phyloP scores from a whole-genome alignment of 345 rosid genomes.

The Eucalyptus pauciflora region DNA sequence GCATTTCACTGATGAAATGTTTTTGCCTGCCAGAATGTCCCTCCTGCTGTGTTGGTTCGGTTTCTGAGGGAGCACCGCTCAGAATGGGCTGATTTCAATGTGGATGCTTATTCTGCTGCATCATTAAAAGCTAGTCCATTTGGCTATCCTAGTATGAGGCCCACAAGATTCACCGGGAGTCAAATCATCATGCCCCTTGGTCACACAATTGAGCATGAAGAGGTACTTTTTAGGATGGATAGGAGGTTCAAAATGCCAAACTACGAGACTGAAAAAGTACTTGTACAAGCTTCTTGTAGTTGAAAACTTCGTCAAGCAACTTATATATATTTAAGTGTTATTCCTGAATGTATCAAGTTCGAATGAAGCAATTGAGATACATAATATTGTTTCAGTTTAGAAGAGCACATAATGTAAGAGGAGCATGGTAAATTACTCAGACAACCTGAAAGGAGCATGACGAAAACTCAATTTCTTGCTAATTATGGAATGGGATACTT shows the following conservation, averaged over 20 bases:
- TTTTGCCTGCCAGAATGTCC: constrained; percentile 57
- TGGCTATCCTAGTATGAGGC: constrained; percentile 89
- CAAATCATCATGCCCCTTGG: constrained; percentile 97
- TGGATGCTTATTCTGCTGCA: constrained; percentile 93
- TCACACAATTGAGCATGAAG: constrained; percentile 95
- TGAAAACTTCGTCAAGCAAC: not conserved
- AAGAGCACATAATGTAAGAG: not conserved
- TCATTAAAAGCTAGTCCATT: constrained; percentile 69
- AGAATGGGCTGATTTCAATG: constrained; percentile 97
- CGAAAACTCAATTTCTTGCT: not conserved
- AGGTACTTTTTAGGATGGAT: constrained; percentile 26
- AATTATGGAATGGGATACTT: not conserved
- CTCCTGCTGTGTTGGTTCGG: constrained; percentile 89
- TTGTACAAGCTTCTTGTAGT: not conserved
- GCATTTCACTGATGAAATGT: not conserved
- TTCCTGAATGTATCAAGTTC: not conserved
- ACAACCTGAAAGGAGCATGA: not conserved
- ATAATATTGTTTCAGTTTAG: not conserved
- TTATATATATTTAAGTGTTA: not conserved
- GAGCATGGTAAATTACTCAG: not conserved
- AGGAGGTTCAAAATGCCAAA: not conserved
- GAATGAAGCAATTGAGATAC: not conserved
- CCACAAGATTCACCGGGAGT: constrained; percentile 91
- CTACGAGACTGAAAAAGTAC: not conserved
- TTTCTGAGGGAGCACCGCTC: constrained; percentile 97